Conservation (phyloP, 257 asterid species). For the Cinchona pubescens region DNA sequence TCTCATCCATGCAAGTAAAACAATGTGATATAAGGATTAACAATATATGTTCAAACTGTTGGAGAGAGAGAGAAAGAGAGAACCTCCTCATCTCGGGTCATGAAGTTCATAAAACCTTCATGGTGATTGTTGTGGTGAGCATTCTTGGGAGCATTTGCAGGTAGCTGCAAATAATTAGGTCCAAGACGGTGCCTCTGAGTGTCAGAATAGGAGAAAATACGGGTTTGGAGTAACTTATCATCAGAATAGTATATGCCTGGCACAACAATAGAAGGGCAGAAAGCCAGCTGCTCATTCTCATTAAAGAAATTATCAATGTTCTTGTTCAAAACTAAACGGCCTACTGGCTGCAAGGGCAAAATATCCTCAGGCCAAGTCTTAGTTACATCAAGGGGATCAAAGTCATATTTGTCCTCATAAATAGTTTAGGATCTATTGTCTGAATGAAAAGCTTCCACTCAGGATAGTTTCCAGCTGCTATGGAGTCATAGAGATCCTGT, state of each 20-base stretch:
- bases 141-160: slow-evolving; percentile 36
- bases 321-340: slow-evolving; percentile 36
- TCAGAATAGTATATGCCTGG: slow-evolving; percentile 36
- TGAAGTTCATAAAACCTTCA: slow-evolving; percentile 41
- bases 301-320: slow-evolving; percentile 37
- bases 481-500: slow-evolving; percentile 38
- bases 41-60: neutral
- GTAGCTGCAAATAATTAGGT: slow-evolving; percentile 40
- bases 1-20: neutral
- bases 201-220: slow-evolving; percentile 37
- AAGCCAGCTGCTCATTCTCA: slow-evolving; percentile 43
- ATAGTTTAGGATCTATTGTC: slow-evolving; percentile 33
- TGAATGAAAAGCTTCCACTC: slow-evolving; percentile 44
- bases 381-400: slow-evolving; percentile 42
- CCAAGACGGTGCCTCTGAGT: slow-evolving; percentile 43
- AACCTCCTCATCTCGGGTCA: slow-evolving; percentile 43
- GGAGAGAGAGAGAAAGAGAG: slow-evolving; percentile 13
- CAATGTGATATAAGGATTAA: neutral
- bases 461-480: slow-evolving; percentile 40
- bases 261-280: slow-evolving; percentile 36
- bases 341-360: slow-evolving; percentile 40
- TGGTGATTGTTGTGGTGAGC: slow-evolving; percentile 41
- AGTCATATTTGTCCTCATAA: slow-evolving; percentile 30
- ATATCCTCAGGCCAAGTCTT: slow-evolving; percentile 43
- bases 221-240: slow-evolving; percentile 37